Conservation (phyloP, 352 stramenopile species). For the Phytopythium montanum region DNA sequence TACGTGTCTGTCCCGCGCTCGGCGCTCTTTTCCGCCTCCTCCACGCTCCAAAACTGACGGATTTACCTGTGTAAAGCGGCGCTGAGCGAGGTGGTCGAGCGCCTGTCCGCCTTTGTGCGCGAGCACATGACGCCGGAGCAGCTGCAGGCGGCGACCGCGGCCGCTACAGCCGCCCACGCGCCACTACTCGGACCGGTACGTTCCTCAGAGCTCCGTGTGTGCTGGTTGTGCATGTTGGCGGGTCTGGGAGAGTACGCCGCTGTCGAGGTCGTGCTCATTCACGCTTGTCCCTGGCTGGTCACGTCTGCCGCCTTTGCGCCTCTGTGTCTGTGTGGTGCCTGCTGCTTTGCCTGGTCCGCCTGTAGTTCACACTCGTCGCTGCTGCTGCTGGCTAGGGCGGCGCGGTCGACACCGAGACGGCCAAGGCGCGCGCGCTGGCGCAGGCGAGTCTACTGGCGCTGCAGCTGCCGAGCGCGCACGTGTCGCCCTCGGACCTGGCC, state of each 20-base stretch:
- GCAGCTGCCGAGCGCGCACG: slow-evolving; percentile 38
- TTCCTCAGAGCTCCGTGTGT: not conserved
- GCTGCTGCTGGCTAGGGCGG: slow-evolving; percentile 31
- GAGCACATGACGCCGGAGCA: slow-evolving; percentile 47
- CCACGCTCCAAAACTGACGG: not conserved
- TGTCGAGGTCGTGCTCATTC: slow-evolving; percentile 8
- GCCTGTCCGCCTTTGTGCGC: slow-evolving; percentile 61
- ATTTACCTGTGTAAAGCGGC: slow-evolving; percentile 4
- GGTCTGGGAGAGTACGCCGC: not conserved
- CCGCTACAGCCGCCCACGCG: slow-evolving; percentile 7
- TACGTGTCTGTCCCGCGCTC: not conserved
- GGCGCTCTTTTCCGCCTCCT: not conserved
- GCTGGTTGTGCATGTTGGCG: not conserved
- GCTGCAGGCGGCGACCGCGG: slow-evolving; percentile 16
- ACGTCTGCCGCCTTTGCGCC: no score
- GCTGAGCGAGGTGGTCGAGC: slow-evolving; percentile 60
- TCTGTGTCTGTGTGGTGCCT: slow-evolving; percentile 11
- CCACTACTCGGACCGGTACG: slow-evolving; percentile 4
- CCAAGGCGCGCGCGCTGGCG: slow-evolving; percentile 52
- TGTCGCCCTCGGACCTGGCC: slow-evolving; percentile 60
- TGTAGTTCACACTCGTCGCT: slow-evolving; percentile 44
- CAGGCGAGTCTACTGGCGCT: slow-evolving; percentile 71
- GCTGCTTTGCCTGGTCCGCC: slow-evolving; percentile 10
- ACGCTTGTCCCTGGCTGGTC: slow-evolving; percentile 3
- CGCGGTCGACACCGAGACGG: slow-evolving; percentile 49